Conservation (phyloP, 257 asterid genomes). For the Solanum appendiculatum region DNA sequence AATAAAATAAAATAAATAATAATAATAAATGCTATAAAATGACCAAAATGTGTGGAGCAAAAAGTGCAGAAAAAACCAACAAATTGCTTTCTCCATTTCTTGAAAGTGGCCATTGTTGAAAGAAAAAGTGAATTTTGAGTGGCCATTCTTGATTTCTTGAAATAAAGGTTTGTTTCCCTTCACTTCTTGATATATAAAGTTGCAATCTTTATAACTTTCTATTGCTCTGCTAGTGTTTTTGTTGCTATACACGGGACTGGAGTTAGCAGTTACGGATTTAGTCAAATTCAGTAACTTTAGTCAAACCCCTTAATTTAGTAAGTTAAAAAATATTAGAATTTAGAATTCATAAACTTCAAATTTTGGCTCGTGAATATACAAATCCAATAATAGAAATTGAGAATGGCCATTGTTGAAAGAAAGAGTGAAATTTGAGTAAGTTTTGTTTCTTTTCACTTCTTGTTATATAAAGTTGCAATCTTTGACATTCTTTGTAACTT, state of each 20-base stretch:
- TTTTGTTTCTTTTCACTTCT: neutral
- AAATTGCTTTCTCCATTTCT: neutral
- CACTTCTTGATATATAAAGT: neutral
- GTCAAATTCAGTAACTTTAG: neutral
- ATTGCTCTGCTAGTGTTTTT: neutral
- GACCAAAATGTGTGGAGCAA: neutral
- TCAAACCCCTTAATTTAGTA: neutral
- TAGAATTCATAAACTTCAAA: neutral
- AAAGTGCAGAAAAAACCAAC: neutral
- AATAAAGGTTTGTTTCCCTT: neutral
- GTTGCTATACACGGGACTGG: neutral
- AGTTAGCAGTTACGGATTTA: neutral
- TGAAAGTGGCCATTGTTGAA: neutral
- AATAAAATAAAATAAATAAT: neutral
- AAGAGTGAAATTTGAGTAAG: neutral
- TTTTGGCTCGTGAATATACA: neutral
- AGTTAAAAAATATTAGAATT: neutral
- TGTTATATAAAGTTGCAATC: neutral
- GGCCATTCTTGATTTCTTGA: neutral
- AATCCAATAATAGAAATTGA: neutral
- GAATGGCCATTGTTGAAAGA: neutral
- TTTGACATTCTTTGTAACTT: neutral
- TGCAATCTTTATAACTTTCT: neutral
- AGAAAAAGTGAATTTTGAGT: neutral
- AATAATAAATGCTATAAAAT: neutral